Evolutionary conservation across 805 yeast genomes (phyloP).

Genomic region (Priceomyces medius): DNA sequence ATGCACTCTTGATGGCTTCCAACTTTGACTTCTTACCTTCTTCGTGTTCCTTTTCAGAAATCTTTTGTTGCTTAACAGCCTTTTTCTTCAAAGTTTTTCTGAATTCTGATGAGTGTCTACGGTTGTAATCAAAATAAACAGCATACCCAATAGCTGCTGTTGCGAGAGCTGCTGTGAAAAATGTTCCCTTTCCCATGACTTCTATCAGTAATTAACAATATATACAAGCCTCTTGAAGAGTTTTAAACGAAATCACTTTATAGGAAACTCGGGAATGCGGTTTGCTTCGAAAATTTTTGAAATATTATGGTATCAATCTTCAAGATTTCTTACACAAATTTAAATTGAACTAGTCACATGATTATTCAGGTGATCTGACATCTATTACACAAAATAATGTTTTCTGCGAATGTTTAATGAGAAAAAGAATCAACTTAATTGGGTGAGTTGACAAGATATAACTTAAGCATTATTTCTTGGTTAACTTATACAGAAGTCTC

Average conservation of each 20-base stretch:
- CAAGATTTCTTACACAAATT: conserved; percentile 5
- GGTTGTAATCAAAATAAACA: conserved; percentile 85
- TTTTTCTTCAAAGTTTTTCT: conserved; percentile 70
- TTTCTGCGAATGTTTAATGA: conserved; percentile 1
- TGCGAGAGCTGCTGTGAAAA: conserved; percentile 45
- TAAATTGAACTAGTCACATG: not conserved
- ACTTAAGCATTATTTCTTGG: conserved; percentile 1
- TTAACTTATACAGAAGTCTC: not conserved
- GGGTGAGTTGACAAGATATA: conserved; percentile 7
- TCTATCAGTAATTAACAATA: not conserved
- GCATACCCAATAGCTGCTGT: conserved; percentile 71
- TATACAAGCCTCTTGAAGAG: conserved; percentile 1
- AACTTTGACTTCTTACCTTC: conserved; percentile 61
- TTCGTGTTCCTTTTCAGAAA: conserved; percentile 52
- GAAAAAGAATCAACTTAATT: conserved; percentile 9
- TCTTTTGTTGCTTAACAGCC: conserved; percentile 59
- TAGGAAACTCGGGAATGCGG: not conserved
- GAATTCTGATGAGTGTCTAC: conserved; percentile 80
- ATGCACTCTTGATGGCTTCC: conserved; percentile 57
- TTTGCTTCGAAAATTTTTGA: not conserved
- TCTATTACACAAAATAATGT: conserved; percentile 4
- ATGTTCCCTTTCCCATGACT: conserved; percentile 27
- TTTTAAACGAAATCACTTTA: not conserved
- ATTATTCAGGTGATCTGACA: not conserved
- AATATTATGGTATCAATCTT: conserved; percentile 2